phyloP scores from a whole-genome alignment of 2,329 filamentous ascomycete species.

The Colletotrichum godetiae region DNA sequence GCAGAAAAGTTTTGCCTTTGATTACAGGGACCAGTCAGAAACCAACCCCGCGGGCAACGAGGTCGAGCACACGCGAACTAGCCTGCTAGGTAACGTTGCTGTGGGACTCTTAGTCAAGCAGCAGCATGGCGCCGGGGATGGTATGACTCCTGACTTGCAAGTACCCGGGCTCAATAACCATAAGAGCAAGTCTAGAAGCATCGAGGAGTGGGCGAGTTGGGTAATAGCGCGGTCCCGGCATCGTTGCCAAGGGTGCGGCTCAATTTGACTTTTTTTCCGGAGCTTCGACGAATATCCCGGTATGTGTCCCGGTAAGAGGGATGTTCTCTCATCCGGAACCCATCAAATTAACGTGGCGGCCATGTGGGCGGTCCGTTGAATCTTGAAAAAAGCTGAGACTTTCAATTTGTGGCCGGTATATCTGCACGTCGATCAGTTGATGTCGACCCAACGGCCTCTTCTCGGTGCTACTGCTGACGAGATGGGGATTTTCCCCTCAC shows the following conservation, averaged over 20 bases:
- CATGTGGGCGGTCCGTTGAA: neutral
- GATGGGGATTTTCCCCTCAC: conserved; percentile 26
- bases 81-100: neutral
- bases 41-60: neutral
- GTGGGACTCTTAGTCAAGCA: conserved; percentile 26
- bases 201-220: neutral
- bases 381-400: neutral
- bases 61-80: neutral
- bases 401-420: neutral
- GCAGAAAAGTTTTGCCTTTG: neutral
- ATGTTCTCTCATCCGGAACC: neutral
- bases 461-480: conserved; percentile 4
- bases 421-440: neutral
- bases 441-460: neutral
- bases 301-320: neutral
- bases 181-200: neutral
- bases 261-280: neutral
- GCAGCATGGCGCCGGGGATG: neutral
- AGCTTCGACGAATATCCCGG: conserved; percentile 1
- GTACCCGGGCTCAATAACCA: neutral
- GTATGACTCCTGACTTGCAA: neutral
- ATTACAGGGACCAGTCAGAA: conserved; percentile 9
- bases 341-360: conserved; percentile 22
- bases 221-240: conserved; percentile 15
- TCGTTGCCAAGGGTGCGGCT: conserved; percentile 22